Percentiles rank a stretch among this genome's conserved stretches.
These are phyloP conservation scores for Fomitopsis pulvina DNA, from an alignment of 768 basidiomycete species.

Conservation along the genomic window DNA sequence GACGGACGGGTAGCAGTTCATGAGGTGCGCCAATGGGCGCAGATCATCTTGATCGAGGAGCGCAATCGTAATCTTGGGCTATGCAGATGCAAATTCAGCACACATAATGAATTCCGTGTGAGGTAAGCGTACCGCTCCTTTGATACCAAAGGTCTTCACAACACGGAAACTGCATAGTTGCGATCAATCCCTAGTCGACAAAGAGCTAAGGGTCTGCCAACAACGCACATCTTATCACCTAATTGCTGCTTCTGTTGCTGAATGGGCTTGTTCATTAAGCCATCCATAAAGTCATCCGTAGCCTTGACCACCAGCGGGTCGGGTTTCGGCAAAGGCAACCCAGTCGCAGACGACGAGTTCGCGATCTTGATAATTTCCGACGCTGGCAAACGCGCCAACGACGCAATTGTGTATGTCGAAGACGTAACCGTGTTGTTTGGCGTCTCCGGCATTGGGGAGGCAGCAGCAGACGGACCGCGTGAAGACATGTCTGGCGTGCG, in stretches of 20 bases:
- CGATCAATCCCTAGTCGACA: constrained; percentile 1
- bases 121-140: constrained; percentile 53
- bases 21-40: constrained; percentile 73
- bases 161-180: constrained; percentile 36
- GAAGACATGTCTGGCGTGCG: constrained; percentile 75
- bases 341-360: constrained; percentile 34
- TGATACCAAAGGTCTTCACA: constrained; percentile 76
- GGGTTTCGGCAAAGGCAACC: constrained; percentile 58
- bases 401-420: constrained; percentile 53
- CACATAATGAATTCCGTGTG: background rate
- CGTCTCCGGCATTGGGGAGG: constrained; percentile 63
- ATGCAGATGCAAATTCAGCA: background rate
- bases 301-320: constrained; percentile 63
- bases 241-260: constrained; percentile 31
- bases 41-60: constrained; percentile 84
- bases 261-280: constrained; percentile 69
- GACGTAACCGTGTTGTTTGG: constrained; percentile 34
- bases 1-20: constrained; percentile 80
- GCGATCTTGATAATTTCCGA: constrained; percentile 67
- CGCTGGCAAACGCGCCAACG: constrained; percentile 70
- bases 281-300: constrained; percentile 80
- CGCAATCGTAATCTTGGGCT: constrained; percentile 82
- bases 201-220: constrained; percentile 6
- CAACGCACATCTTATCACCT: constrained; percentile 18
- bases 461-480: constrained; percentile 62